A percentile compares a stretch with the other conserved stretches of the same genome.
phyloP scores from a whole-genome alignment of 225 moss, liverwort and hornwort genomes.

The Antitrichia curtipendula region DNA sequence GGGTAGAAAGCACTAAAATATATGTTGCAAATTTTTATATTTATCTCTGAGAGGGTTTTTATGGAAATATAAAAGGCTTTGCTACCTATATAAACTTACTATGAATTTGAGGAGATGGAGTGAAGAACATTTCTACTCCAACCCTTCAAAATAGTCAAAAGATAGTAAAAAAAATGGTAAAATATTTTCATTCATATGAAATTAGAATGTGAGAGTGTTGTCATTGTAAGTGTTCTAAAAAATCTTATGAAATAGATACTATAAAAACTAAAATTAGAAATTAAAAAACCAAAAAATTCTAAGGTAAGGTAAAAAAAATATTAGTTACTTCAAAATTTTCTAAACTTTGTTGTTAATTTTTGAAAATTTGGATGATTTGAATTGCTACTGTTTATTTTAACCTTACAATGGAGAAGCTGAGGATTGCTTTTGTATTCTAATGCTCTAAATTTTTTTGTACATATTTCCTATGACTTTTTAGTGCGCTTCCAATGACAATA shows the following conservation, averaged over 20 bases:
- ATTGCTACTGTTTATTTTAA: background rate
- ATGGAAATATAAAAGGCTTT: background rate
- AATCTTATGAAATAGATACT: background rate
- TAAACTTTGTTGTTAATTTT: background rate
- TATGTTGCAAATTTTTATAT: too few species aligned
- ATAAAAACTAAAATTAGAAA: background rate
- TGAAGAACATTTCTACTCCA: background rate
- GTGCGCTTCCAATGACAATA: background rate
- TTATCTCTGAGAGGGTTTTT: accelerated
- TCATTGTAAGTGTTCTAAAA: background rate
- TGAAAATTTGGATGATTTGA: background rate
- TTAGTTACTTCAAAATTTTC: background rate
- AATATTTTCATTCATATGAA: background rate
- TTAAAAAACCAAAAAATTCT: too few species aligned
- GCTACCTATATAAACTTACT: background rate
- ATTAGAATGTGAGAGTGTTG: background rate
- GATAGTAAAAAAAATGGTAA: background rate
- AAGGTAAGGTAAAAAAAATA: too few species aligned
- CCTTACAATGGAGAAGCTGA: background rate
- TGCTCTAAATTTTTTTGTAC: background rate
- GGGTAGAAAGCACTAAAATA: too few species aligned
- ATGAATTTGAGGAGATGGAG: background rate
- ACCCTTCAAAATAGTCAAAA: accelerated
- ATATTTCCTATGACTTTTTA: background rate
- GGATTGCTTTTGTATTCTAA: background rate